Conservation (phyloP, 306 rosid species). For the Sicyos baderoa region DNA sequence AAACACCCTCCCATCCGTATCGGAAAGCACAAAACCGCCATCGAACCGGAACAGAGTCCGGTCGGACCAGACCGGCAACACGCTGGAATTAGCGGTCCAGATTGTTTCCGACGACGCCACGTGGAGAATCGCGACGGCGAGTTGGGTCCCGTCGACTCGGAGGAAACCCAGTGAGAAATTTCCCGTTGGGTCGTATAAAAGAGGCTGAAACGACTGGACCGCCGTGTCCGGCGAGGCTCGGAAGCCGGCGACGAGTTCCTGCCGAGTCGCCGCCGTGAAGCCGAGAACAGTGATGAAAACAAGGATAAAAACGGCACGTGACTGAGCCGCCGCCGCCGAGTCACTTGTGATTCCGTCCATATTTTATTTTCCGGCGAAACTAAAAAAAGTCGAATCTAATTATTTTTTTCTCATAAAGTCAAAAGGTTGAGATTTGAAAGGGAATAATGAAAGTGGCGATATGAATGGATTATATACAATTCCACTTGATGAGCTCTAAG, state of each 20-base stretch:
- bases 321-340: conserved; percentile 15
- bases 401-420: neutral
- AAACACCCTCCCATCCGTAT: conserved; percentile 21
- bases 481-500: neutral
- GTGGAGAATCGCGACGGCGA: conserved; percentile 58
- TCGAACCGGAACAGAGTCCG: conserved; percentile 51
- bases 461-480: neutral
- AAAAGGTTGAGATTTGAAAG: neutral
- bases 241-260: conserved; percentile 46
- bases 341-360: conserved; percentile 28
- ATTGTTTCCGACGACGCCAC: conserved; percentile 48
- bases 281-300: conserved; percentile 20
- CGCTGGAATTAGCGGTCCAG: conserved; percentile 57
- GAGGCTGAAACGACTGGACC: conserved; percentile 45
- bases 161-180: conserved; percentile 77
- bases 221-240: conserved; percentile 37
- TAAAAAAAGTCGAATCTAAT: neutral
- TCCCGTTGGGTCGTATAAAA: conserved; percentile 44
- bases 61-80: conserved; percentile 41
- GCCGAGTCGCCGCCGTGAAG: conserved; percentile 16
- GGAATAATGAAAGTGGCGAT: neutral
- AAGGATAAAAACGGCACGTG: conserved; percentile 19
- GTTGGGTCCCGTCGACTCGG: conserved; percentile 41
- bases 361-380: conserved; percentile 19
- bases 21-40: conserved; percentile 58